Conservation (phyloP, 2,329 filamentous ascomycete species). For the Scytalidium lignicola region DNA sequence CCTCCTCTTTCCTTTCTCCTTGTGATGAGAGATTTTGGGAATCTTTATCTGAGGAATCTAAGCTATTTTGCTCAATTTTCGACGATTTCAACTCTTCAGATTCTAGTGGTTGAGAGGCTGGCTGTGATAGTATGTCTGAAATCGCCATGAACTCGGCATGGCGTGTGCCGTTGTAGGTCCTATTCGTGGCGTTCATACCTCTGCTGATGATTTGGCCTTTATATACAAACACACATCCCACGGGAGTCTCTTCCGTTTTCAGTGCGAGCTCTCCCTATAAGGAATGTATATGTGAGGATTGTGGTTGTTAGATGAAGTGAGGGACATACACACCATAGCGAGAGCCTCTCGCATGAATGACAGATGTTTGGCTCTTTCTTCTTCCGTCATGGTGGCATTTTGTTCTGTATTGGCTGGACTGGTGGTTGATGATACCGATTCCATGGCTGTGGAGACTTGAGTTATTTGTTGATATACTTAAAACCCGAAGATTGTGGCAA, state of each 20-base stretch:
- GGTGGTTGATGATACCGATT: background rate
- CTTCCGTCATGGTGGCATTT: slow-evolving; percentile 5
- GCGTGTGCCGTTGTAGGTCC: slow-evolving; percentile 82
- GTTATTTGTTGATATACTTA: no score
- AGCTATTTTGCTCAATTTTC: no score
- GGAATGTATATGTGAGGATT: slow-evolving; percentile 14
- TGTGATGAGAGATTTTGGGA: no score
- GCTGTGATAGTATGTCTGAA: slow-evolving; percentile 50
- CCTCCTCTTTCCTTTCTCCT: no score
- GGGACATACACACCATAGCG: slow-evolving; percentile 67
- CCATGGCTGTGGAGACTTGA: background rate
- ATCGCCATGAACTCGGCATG: slow-evolving; percentile 96
- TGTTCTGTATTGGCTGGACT: background rate
- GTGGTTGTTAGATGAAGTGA: no score
- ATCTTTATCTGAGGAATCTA: no score
- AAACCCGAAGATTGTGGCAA: no score
- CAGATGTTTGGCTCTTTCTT: slow-evolving; percentile 34
- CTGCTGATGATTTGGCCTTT: slow-evolving; percentile 72
- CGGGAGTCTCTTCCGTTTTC: slow-evolving; percentile 83
- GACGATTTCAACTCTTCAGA: no score
- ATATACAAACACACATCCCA: slow-evolving; percentile 90
- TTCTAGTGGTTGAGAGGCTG: slow-evolving; percentile 36
- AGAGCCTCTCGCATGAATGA: slow-evolving; percentile 81
- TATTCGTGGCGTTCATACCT: slow-evolving; percentile 96
- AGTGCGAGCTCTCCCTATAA: slow-evolving; percentile 80